phyloP scores from a whole-genome alignment of 352 stramenopile genomes.

The Phytophthora lateralis region DNA sequence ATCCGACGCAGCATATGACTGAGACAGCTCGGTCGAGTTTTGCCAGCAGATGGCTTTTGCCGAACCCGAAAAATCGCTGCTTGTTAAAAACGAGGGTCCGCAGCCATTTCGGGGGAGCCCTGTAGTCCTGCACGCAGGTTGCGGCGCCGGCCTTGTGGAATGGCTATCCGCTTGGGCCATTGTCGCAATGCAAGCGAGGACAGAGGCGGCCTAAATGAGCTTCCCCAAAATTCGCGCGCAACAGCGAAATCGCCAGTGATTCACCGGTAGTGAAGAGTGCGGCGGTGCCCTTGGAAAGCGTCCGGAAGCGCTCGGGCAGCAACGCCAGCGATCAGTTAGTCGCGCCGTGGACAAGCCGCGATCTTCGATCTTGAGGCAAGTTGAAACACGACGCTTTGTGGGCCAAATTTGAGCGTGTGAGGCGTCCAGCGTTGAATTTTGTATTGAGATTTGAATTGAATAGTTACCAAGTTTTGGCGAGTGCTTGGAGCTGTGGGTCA shows the following conservation, averaged over 20 bases:
- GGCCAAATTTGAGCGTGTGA: too few relatives aligned
- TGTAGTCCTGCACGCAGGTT: constrained; percentile 3
- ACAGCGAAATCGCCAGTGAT: not conserved
- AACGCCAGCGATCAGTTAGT: not conserved
- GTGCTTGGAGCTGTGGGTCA: too few relatives aligned
- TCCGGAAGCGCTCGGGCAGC: constrained; percentile 3
- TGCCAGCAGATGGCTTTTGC: not conserved
- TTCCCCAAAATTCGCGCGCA: constrained; percentile 15
- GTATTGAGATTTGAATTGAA: constrained; percentile 10
- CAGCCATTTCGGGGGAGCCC: not conserved
- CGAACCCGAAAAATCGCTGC: constrained; percentile 1
- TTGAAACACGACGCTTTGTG: constrained; percentile 11
- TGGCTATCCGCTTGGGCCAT: constrained; percentile 7
- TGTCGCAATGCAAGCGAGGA: constrained; percentile 15
- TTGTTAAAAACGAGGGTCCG: constrained; percentile 11
- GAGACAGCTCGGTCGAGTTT: not conserved
- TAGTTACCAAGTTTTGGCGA: constrained; percentile 4
- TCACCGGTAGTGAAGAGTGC: not conserved
- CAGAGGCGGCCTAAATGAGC: constrained; percentile 19
- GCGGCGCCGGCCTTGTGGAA: constrained; percentile 11
- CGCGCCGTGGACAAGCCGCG: constrained; percentile 4
- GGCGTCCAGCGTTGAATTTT: constrained; percentile 4
- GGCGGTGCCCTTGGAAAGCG: constrained; percentile 8
- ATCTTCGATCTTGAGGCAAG: constrained; percentile 15
- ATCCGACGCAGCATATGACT: constrained; percentile 1